Percentiles rank a stretch among this genome's conserved stretches.
Conservation (phyloP, 2,329 filamentous ascomycete genomes). For the Exophiala spinifera region DNA sequence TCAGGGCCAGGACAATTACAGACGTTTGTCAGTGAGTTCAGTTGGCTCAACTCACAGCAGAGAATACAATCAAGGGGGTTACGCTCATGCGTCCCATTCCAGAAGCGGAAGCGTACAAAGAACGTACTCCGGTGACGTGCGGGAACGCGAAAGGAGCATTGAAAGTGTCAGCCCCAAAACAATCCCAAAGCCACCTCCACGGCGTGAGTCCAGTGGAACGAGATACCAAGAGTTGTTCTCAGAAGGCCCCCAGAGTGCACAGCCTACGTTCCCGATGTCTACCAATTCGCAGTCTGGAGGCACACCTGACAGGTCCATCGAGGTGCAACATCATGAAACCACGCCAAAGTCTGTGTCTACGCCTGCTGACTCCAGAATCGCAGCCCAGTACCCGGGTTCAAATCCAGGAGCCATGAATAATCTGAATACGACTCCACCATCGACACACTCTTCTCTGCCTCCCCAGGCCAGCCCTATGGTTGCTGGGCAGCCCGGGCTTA, state of each 20-base stretch:
- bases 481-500: slow-evolving; percentile 9
- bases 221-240: slow-evolving; percentile 12
- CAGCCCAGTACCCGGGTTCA: slow-evolving; percentile 11
- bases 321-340: slow-evolving; percentile 12
- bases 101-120: slow-evolving; percentile 25
- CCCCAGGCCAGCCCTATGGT: slow-evolving; percentile 15
- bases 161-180: slow-evolving; percentile 32
- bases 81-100: slow-evolving; percentile 15
- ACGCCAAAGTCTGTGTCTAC: slow-evolving; percentile 20
- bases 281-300: slow-evolving; percentile 6
- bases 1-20: slow-evolving; percentile 27
- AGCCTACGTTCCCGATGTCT: slow-evolving; percentile 3
- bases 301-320: slow-evolving; percentile 15
- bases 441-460: slow-evolving; percentile 17
- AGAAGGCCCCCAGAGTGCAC: slow-evolving; percentile 9
- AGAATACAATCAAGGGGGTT: slow-evolving; percentile 17
- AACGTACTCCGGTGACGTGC: slow-evolving; percentile 24
- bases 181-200: slow-evolving; percentile 26
- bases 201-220: slow-evolving; percentile 17
- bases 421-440: slow-evolving; percentile 20
- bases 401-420: slow-evolving; percentile 16
- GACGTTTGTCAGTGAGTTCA: slow-evolving; percentile 25
- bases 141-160: slow-evolving; percentile 28
- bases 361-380: slow-evolving; percentile 15
- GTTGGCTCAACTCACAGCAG: slow-evolving; percentile 25